Conservation (phyloP, 169 alveolate genomes). For the Eimeria maxima region DNA sequence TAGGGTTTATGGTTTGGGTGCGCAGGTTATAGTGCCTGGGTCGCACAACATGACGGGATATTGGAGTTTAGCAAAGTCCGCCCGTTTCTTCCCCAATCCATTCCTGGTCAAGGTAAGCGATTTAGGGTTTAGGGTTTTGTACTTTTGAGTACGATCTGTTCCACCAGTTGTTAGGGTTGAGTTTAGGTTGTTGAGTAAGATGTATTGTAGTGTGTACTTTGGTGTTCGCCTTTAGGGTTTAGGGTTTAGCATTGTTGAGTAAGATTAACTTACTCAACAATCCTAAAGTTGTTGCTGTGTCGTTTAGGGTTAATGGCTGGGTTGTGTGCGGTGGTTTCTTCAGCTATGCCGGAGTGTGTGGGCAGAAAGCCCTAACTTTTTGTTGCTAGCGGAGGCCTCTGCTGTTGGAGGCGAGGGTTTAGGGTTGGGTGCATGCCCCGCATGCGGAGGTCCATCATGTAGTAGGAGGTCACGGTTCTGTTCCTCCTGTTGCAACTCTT, state of each 20-base stretch:
- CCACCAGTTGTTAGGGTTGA: not conserved
- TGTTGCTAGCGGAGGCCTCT: slow-evolving; percentile 90
- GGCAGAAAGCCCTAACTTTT: slow-evolving; percentile 91
- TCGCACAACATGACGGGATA: slow-evolving; percentile 19
- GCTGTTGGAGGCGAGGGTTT: not conserved
- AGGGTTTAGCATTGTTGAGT: no score
- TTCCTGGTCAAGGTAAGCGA: slow-evolving; percentile 87
- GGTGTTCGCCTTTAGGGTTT: no score
- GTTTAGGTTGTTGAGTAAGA: no score
- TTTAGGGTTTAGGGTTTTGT: slow-evolving; percentile 55
- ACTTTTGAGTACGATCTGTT: not conserved
- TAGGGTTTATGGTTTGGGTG: slow-evolving; percentile 84
- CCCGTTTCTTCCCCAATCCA: slow-evolving; percentile 89
- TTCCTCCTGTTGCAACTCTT: not conserved
- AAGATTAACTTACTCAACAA: no score
- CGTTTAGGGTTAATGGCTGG: not conserved
- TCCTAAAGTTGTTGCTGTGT: no score
- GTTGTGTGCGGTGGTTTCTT: not conserved
- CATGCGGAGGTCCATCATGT: not conserved
- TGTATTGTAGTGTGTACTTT: no score
- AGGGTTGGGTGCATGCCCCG: not conserved
- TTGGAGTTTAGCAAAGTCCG: slow-evolving; percentile 52
- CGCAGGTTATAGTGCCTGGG: slow-evolving; percentile 76
- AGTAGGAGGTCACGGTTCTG: not conserved
- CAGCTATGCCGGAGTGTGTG: slow-evolving; percentile 89